Evolutionary conservation across 1,139 yeast species (phyloP), one percentile per base, ranked within the genome.

Genomic region (Wickerhamomyces sp.): DNA sequence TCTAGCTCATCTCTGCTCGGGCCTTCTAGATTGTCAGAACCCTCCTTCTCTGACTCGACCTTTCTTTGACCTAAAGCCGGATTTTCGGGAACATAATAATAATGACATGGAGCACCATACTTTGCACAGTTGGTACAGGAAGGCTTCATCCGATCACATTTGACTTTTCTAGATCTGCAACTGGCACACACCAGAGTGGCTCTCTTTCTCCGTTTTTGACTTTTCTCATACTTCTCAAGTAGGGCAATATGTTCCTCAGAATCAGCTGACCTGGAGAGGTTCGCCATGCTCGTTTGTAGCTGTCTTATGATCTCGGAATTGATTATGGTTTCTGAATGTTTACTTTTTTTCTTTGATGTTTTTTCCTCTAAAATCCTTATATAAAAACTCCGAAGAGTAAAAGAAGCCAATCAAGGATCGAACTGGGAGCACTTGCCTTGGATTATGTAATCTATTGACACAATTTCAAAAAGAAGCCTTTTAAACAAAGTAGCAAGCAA

Each of bases 141-240:
- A 1, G 57, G 57, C 13, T 46, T 42, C 6, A 8, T 37, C 34
- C 45, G 51, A 33, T 53, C 52, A 45, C 58, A 55, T 40, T 49
- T 52, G 43, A 51, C 48, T 44, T 53, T 53, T 9, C 57, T 42
- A 15, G 45, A 41, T 27, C 49, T 53, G 44, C 58, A 53, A 29
- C 49, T 47, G 9, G 37, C 27, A 18, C 58, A 54, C 9, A 51
- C 54, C 7, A 50, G 42, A 1, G 58, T 48, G 9, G 49, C 27
- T n/a, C 58, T 43, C 30, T 53, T 55, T 30, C 57, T 46, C 36
- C 42, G 47, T 13, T 27, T 23, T 13, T 29, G 27, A n/a, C 10
- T 34, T 29, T 33, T 18, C 15, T 29, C 23, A 18, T 18, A 18
- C 3, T 18, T 18, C 23, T 18, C 23, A 18, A 18, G 23, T 4